These are phyloP conservation scores for Jaapia argillacea DNA, from an alignment of 768 basidiomycete genomes.

Conservation along the genomic window DNA sequence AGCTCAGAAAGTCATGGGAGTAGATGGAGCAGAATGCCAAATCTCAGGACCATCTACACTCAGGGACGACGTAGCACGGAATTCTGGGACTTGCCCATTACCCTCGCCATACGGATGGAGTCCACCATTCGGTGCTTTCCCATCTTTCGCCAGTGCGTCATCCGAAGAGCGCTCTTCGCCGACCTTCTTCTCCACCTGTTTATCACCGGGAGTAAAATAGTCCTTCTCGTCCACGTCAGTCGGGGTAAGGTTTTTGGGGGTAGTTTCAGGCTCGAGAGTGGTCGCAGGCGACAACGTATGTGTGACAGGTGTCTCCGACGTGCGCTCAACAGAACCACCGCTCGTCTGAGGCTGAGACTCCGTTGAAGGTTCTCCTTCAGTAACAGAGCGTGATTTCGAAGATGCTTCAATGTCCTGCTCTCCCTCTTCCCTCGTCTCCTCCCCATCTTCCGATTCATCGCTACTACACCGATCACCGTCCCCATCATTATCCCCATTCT, in stretches of 20 bases:
- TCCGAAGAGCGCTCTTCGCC: not conserved
- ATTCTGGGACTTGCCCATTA: not conserved
- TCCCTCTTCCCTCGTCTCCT: slow-evolving; percentile 4
- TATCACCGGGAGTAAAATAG: not conserved
- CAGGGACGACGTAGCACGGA: not conserved
- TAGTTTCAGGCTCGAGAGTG: not conserved
- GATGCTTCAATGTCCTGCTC: not conserved
- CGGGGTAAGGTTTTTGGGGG: no score
- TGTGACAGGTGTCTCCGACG: not conserved
- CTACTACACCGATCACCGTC: slow-evolving; percentile 22
- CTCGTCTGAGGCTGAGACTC: not conserved
- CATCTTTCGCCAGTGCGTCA: no score
- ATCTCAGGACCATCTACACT: slow-evolving; percentile 7
- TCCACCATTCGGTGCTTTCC: no score
- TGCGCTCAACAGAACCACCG: no score
- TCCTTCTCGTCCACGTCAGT: not conserved
- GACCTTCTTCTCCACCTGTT: not conserved
- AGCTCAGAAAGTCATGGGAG: slow-evolving; percentile 8
- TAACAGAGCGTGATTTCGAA: not conserved
- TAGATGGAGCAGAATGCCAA: slow-evolving; percentile 8
- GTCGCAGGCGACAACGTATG: not conserved
- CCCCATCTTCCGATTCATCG: slow-evolving; percentile 11
- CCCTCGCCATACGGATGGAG: not conserved
- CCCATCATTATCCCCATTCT: slow-evolving; percentile 29
- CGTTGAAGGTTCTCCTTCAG: not conserved